Conservation (phyloP, 352 stramenopile species). For the Pythium sp. region DNA sequence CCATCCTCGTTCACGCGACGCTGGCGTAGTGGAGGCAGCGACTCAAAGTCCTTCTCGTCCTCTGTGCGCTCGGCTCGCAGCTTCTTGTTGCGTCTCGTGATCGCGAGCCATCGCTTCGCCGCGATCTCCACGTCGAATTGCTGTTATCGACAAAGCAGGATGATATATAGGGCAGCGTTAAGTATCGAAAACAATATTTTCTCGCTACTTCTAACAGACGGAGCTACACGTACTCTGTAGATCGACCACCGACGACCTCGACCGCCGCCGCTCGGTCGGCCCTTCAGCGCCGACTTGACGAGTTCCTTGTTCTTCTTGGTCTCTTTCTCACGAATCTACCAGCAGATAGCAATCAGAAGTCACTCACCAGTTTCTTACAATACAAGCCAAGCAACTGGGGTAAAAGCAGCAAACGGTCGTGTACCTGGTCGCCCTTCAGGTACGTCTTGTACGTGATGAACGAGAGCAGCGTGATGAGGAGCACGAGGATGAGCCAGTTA, state of each 20-base stretch:
- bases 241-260: conserved; percentile 62
- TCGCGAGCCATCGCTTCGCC: conserved; percentile 52
- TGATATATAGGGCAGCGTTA: neutral
- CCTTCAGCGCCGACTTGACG: conserved; percentile 54
- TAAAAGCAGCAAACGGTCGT: neutral
- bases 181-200: neutral
- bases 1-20: neutral
- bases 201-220: no score
- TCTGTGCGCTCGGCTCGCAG: conserved; percentile 35
- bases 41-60: conserved; percentile 67
- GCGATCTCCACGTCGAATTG: conserved; percentile 65
- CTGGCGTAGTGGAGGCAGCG: conserved; percentile 38
- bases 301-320: conserved; percentile 34
- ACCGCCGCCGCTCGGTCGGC: conserved; percentile 36
- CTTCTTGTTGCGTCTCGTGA: conserved; percentile 60
- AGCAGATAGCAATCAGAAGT: neutral
- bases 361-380: neutral
- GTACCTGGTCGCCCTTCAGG: conserved; percentile 64
- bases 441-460: conserved; percentile 76
- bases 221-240: conserved; percentile 37
- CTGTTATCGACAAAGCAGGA: conserved; percentile 22
- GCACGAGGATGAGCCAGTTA: conserved; percentile 78
- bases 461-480: conserved; percentile 73
- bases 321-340: conserved; percentile 60
- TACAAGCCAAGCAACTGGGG: neutral